Percentiles rank a stretch among this genome's conserved stretches.
These are phyloP conservation scores for Aspergillus carlsbadensis DNA, from an alignment of 495 filamentous ascomycete species.

Conservation along the genomic window DNA sequence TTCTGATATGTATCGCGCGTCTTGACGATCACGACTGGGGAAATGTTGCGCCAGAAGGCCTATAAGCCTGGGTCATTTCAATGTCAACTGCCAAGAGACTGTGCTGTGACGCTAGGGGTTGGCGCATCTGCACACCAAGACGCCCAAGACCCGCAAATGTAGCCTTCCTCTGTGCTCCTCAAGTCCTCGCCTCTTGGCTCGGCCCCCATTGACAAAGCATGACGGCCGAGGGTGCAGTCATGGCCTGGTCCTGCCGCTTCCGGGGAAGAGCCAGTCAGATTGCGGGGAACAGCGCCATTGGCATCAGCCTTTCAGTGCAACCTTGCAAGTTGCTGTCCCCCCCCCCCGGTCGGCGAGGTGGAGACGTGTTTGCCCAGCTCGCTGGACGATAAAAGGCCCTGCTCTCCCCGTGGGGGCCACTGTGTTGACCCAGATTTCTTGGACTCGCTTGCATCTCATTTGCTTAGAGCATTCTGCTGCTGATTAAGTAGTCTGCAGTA, in stretches of 20 bases:
- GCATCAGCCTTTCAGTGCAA: neutral
- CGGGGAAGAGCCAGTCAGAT: neutral
- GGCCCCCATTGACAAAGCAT: neutral
- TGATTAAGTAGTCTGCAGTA: neutral
- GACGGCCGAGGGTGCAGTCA: neutral
- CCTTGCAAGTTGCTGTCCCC: neutral
- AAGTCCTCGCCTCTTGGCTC: conserved; percentile 4
- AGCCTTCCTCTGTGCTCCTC: neutral
- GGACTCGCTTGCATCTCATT: conserved; percentile 10
- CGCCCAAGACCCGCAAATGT: conserved; percentile 1
- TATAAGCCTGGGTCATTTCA: neutral
- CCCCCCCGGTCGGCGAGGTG: neutral
- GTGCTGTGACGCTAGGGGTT: neutral
- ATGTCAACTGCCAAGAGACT: neutral
- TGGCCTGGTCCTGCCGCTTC: neutral
- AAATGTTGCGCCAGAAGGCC: neutral
- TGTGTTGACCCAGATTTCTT: neutral
- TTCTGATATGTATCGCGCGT: no score
- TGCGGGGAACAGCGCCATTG: conserved; percentile 1
- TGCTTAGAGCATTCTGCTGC: neutral
- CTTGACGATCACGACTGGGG: no score
- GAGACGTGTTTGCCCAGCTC: neutral
- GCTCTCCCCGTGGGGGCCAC: neutral
- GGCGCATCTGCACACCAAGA: neutral
- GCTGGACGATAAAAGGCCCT: conserved; percentile 9